Evolutionary conservation across 306 rosid genomes (phyloP), one percentile per base, ranked within the genome.

Genomic region (Sicyos baderoa): DNA sequence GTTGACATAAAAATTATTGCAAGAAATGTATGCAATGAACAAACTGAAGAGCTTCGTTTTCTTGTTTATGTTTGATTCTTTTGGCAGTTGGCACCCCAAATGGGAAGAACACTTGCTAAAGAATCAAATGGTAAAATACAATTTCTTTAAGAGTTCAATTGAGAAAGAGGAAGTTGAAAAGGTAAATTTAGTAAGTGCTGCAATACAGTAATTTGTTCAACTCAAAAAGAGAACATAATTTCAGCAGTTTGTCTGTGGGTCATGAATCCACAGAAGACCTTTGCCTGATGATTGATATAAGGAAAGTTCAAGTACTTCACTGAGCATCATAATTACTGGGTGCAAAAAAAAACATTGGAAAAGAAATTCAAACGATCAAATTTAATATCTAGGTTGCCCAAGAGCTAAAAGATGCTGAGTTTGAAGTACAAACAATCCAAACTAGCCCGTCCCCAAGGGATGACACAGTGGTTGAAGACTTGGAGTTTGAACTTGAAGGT

Each of bases 31-130:
- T 45, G 51, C 3, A 65, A 14, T 19, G 50, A 65, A 65, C 71
- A 65, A 21, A 65, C 54, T 19, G 71, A 65, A 65, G 44, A 6
- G 11, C 71, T 22, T 42, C 11, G 17, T 14, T 22, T 65, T 47
- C 71, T 66, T 14, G 49, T 66, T 13, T 14, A 23, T 44, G 71
- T 66, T 21, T 66, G 68, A 45, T 66, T 21, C 32, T 21, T 44
- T 66, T 45, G 71, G 54, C 54, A 45, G 21, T 6, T 6, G 54
- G 54, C 40, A 5, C 47, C 23, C 51, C 54, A 66, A 22, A 66
- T 1, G 29, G 13, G 54, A 22, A 45, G 40, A 22, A 14, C 71
- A 21, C 19, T 44, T 40, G 2, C 35, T 13, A 21, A 13, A 14
- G 21, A 66, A 45, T 45, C 71, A 66, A 66, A 66, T 1, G 55